These are phyloP conservation scores for Pleurotus ostreatus DNA, from an alignment of 768 basidiomycete species.

Conservation along the genomic window DNA sequence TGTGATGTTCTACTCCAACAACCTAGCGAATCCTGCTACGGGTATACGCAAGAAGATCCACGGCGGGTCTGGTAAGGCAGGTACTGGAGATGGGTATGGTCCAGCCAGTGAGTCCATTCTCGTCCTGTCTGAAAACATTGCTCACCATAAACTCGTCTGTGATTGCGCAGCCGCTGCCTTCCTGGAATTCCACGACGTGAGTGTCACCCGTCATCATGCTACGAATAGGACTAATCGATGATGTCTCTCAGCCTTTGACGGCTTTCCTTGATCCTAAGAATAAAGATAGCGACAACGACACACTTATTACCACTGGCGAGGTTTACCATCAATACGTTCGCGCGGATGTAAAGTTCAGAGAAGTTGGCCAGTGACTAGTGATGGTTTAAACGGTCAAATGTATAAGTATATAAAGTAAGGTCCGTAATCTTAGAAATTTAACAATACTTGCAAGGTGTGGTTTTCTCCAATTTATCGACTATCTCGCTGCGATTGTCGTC, in stretches of 20 bases:
- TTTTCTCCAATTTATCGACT: no score
- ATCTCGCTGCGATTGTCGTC: no score
- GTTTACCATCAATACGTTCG: constrained; percentile 72
- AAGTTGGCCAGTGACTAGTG: neutral
- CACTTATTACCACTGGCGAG: constrained; percentile 64
- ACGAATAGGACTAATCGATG: neutral
- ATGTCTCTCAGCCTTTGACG: constrained; percentile 43
- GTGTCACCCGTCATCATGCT: constrained; percentile 9
- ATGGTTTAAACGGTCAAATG: no score
- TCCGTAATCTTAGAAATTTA: no score
- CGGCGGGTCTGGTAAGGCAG: constrained; percentile 60
- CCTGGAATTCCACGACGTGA: constrained; percentile 65
- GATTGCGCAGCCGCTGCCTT: constrained; percentile 50
- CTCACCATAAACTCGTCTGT: neutral
- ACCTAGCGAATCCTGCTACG: constrained; percentile 39
- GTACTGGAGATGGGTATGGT: constrained; percentile 54
- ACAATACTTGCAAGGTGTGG: no score
- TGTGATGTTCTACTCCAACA: constrained; percentile 72
- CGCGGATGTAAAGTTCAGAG: constrained; percentile 42
- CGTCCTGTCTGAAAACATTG: neutral
- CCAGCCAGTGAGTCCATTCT: constrained; percentile 43
- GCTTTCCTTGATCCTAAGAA: constrained; percentile 60
- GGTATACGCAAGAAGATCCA: constrained; percentile 71
- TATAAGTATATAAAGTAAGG: no score
- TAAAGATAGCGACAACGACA: constrained; percentile 53